Percentiles rank a stretch among this genome's conserved stretches.
Conservation (phyloP, 1,139 yeast species). For the Casaregolazyma suthepensis region DNA sequence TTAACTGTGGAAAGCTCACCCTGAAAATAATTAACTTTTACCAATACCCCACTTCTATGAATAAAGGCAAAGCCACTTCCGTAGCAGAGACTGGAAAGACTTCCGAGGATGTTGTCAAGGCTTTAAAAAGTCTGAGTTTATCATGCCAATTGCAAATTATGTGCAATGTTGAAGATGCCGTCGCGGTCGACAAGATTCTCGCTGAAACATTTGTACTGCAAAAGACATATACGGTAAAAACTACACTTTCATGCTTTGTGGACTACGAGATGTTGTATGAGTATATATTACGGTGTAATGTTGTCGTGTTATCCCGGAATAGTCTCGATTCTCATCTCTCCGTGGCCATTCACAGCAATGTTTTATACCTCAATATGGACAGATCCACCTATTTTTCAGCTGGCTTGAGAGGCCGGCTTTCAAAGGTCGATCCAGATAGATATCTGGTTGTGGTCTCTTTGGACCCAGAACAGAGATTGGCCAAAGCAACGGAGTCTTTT, state of each 20-base stretch:
- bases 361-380: slow-evolving; percentile 30
- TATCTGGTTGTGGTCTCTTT: slow-evolving; percentile 11
- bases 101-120: background rate
- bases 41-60: background rate
- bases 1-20: background rate
- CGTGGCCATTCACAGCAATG: slow-evolving; percentile 29
- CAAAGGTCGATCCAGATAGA: slow-evolving; percentile 13
- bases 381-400: slow-evolving; percentile 29
- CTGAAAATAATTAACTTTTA: background rate
- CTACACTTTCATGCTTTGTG: slow-evolving; percentile 1
- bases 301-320: slow-evolving; percentile 19
- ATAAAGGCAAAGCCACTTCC: background rate
- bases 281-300: slow-evolving; percentile 3
- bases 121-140: background rate
- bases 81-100: background rate
- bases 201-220: background rate
- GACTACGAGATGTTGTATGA: background rate
- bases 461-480: slow-evolving; percentile 18
- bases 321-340: slow-evolving; percentile 32
- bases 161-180: background rate
- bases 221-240: background rate
- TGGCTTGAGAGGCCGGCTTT: slow-evolving; percentile 30
- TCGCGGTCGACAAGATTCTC: background rate
- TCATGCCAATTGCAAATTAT: slow-evolving; percentile 1
- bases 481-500: slow-evolving; percentile 23